phyloP scores from a whole-genome alignment of 2,329 filamentous ascomycete species.

The Aureobasidium sp. region DNA sequence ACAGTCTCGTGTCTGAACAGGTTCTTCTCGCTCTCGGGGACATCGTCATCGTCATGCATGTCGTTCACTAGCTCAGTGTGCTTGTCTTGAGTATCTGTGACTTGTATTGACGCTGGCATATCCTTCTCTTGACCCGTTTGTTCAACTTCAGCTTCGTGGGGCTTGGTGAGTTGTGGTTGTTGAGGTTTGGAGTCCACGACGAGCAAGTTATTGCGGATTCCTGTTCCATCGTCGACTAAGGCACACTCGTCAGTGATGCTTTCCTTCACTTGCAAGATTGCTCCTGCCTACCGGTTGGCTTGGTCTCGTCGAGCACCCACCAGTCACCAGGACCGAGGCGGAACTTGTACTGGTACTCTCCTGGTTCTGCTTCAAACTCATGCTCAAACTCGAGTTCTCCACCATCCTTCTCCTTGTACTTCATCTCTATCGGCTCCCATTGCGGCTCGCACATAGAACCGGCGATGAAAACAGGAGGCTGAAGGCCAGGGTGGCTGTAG shows the following conservation, averaged over 20 bases:
- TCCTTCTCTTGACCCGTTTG: neutral
- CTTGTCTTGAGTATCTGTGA: neutral
- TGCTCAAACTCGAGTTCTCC: conserved; percentile 52
- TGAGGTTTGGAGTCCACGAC: conserved; percentile 23
- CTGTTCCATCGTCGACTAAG: conserved; percentile 43
- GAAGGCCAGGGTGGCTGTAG: conserved; percentile 52
- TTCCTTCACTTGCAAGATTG: neutral
- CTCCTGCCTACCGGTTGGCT: conserved; percentile 47
- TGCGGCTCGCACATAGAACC: conserved; percentile 60
- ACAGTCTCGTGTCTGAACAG: conserved; percentile 14
- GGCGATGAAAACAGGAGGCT: conserved; percentile 63
- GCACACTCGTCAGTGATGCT: neutral
- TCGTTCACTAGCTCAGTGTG: neutral
- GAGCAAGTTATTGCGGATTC: conserved; percentile 49
- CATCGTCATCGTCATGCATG: neutral
- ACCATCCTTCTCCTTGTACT: conserved; percentile 40
- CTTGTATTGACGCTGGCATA: neutral
- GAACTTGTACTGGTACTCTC: conserved; percentile 69
- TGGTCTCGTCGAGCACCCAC: conserved; percentile 61
- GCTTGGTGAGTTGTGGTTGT: neutral
- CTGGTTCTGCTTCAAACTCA: conserved; percentile 47
- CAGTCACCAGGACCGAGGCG: conserved; percentile 59
- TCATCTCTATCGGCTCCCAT: conserved; percentile 64
- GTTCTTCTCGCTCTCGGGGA: conserved; percentile 9
- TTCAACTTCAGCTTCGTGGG: neutral